Evolutionary conservation across 306 rosid genomes (phyloP).

Genomic region (Cucumis sativus): Cucumber_9930_V3 NC_026660.2:24952501-24953000

Average conservation of each 20-base stretch:
- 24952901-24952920: slow-evolving; percentile 83
- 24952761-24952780: slow-evolving; percentile 80
- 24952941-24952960: slow-evolving; percentile 21
- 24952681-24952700: slow-evolving; percentile 62
- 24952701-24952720: slow-evolving; percentile 57
- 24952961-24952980: slow-evolving; percentile 35
- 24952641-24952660: slow-evolving; percentile 36
- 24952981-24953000: slow-evolving; percentile 31
- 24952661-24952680: slow-evolving; percentile 43
- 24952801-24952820: slow-evolving; percentile 88
- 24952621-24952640: slow-evolving; percentile 62
- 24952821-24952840: slow-evolving; percentile 78
- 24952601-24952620: slow-evolving; percentile 55
- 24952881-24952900: slow-evolving; percentile 45
- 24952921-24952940: slow-evolving; percentile 42
- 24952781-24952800: slow-evolving; percentile 82
- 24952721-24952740: slow-evolving; percentile 89
- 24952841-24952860: slow-evolving; percentile 61
- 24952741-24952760: slow-evolving; percentile 88
- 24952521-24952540: slow-evolving; percentile 55
- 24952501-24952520: slow-evolving; percentile 57
- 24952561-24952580: slow-evolving; percentile 72
- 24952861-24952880: slow-evolving; percentile 55
- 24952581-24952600: slow-evolving; percentile 76
- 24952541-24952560: slow-evolving; percentile 41